Evolutionary conservation across 805 yeast species (phyloP), one percentile per base, ranked within the genome.

Genomic region (Myxozyma neglecta): DNA sequence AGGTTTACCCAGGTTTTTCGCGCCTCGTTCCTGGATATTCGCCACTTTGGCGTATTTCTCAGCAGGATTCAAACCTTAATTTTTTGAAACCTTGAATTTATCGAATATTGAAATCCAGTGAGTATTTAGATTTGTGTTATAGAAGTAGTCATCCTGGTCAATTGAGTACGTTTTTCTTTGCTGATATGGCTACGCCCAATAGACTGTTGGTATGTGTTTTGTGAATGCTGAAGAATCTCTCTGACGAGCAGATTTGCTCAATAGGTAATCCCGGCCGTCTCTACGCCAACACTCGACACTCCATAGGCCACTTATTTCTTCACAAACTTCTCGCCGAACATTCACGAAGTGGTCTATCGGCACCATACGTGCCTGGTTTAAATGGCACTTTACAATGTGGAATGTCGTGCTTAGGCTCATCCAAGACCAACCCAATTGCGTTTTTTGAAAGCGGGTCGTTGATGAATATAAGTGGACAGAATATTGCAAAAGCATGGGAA

Each of bases 221-320:
- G 34, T 3, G 10, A 20, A 14, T 40, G 34, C 24, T 6, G 8
- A 39, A 43, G 29, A 40, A 24, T 39, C 44, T 29, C 46, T 42
- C 6, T 20, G 29, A 10, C 20, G n/a, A 10, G 14, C 24, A 67
- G 64, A 59, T 78, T 6, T 81, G 84, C 2, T 85, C 90, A 0
- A 75, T 90, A 1, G 97, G 97, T 0, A 90, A 90, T 69, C 96
- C 96, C 0, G 89, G 85, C 58, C 80, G 83, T 0, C 74, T 78
- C 53, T 89, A 81, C 68, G 73, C 74, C 7, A 77, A 79, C 6
- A 88, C 96, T 0, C 77, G 96, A 40, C 97, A 90, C 70, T 89
- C 87, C 61, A 89, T 86, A 0, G 97, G 96, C 1, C 89, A 88
- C 64, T 71, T 79, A 53, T 71, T 85, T 42, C 74, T 85, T 43